Evolutionary conservation across 1,284 basidiomycete species (phyloP).

Genomic region (Apiotrichum laibachii): DNA sequence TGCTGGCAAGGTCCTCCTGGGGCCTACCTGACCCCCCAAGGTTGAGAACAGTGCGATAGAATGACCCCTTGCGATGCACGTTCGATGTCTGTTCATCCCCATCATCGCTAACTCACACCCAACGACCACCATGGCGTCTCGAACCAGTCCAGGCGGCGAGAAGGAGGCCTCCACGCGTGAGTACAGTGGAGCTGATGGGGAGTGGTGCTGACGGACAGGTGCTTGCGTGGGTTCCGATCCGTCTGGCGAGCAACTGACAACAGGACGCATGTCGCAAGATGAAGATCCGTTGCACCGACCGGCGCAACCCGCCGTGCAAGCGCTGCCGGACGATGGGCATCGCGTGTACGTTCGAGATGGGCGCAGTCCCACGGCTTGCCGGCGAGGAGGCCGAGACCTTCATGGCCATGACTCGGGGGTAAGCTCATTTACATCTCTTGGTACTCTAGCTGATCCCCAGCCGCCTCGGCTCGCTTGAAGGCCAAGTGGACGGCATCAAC

Average conservation of each 20-base stretch:
- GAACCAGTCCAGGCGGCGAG: no score
- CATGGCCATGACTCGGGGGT: background rate
- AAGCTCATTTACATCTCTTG: background rate
- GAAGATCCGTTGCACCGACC: conserved; percentile 28
- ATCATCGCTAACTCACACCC: no score
- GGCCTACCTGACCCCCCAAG: no score
- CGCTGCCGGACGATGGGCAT: conserved; percentile 22
- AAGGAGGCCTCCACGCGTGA: no score
- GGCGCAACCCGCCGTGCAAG: conserved; percentile 25
- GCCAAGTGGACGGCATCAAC: conserved; percentile 4
- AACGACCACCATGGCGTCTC: no score
- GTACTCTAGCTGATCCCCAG: background rate
- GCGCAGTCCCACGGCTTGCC: conserved; percentile 3
- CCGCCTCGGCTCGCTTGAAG: conserved; percentile 11
- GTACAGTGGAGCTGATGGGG: no score
- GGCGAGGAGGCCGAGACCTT: conserved; percentile 11
- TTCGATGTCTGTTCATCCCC: no score
- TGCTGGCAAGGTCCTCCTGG: no score
- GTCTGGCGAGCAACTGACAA: background rate
- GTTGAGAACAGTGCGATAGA: no score
- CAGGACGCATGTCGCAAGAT: conserved; percentile 25
- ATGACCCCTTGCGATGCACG: no score
- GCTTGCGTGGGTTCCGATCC: conserved; percentile 1
- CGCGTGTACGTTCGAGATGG: conserved; percentile 17
- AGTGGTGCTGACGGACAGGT: background rate